A percentile compares a stretch with the other conserved stretches of the same genome.
Evolutionary conservation across 2,329 filamentous ascomycete species (phyloP).

Genomic region (Aspergillus latus): DNA sequence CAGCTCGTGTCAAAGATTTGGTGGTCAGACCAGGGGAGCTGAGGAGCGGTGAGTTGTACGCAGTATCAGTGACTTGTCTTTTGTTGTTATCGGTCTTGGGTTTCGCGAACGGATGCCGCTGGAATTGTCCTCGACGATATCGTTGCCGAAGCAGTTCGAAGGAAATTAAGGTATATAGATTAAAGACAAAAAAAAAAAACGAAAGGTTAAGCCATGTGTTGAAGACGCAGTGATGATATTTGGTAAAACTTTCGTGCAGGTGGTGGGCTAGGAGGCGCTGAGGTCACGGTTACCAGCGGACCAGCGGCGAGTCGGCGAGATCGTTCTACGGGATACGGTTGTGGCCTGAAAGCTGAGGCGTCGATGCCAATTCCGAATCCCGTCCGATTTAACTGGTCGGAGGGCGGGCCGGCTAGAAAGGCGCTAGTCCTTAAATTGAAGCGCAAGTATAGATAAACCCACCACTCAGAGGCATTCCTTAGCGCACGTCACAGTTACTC

Average conservation of each 20-base stretch:
- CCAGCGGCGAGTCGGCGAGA: slow-evolving; percentile 7
- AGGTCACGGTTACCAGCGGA: slow-evolving; percentile 12
- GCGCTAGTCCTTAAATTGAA: neutral
- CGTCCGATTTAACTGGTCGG: slow-evolving; percentile 3
- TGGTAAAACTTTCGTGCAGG: neutral
- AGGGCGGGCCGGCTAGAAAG: neutral
- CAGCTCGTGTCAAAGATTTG: slow-evolving; percentile 15
- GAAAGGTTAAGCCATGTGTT: neutral
- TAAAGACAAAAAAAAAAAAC: too few relatives aligned
- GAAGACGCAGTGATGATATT: neutral
- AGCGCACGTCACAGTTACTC: neutral
- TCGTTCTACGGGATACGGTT: neutral
- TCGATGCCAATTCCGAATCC: neutral
- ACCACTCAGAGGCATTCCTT: neutral
- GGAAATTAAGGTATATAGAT: neutral
- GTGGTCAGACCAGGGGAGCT: slow-evolving; percentile 19
- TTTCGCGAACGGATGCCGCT: slow-evolving; percentile 3
- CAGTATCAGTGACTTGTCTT: slow-evolving; percentile 6
- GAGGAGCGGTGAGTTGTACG: slow-evolving; percentile 19
- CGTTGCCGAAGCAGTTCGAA: neutral
- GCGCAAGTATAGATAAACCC: neutral
- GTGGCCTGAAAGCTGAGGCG: slow-evolving; percentile 6
- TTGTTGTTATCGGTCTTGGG: slow-evolving; percentile 9
- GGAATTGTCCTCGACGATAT: neutral
- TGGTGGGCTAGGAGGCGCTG: neutral